Conservation (phyloP, 805 yeast genomes). For the Metschnikowia baotianmanensis region DNA sequence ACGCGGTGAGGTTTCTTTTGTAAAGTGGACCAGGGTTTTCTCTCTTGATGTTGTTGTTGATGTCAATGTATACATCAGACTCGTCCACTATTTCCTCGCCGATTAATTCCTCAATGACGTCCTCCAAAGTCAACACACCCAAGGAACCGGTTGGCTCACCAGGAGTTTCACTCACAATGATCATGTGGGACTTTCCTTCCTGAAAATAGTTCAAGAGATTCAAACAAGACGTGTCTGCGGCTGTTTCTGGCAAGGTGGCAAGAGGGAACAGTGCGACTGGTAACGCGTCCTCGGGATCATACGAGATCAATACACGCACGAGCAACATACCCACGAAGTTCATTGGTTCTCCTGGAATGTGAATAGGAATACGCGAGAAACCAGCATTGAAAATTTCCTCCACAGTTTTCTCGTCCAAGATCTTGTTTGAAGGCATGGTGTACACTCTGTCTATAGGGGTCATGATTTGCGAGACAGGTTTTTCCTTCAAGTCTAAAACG, state of each 20-base stretch:
- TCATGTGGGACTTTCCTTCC: constrained; percentile 98
- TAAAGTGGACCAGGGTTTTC: constrained; percentile 72
- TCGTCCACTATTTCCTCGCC: constrained; percentile 98
- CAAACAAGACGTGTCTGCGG: constrained; percentile 86
- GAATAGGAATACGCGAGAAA: constrained; percentile 91
- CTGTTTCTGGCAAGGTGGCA: constrained; percentile 95
- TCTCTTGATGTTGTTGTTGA: constrained; percentile 81
- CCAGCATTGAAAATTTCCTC: constrained; percentile 93
- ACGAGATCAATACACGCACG: constrained; percentile 87
- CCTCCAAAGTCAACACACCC: constrained; percentile 92
- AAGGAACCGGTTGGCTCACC: constrained; percentile 81
- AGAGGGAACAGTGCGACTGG: constrained; percentile 92
- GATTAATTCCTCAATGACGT: constrained; percentile 95
- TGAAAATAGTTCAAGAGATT: constrained; percentile 94
- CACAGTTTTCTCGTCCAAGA: constrained; percentile 79
- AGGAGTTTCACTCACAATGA: constrained; percentile 81
- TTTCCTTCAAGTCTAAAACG: constrained; percentile 90
- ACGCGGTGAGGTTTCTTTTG: constrained; percentile 65
- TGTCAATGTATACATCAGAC: constrained; percentile 89
- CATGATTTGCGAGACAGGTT: constrained; percentile 83
- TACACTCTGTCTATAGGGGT: constrained; percentile 90
- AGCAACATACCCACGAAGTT: constrained; percentile 94
- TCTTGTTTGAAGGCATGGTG: constrained; percentile 79
- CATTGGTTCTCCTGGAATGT: constrained; percentile 81
- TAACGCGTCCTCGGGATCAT: constrained; percentile 93